Percentiles rank a stretch among this genome's conserved stretches.
These are phyloP conservation scores for Sechiopsis laciniata DNA, from an alignment of 306 rosid genomes.

Conservation along the genomic window DNA sequence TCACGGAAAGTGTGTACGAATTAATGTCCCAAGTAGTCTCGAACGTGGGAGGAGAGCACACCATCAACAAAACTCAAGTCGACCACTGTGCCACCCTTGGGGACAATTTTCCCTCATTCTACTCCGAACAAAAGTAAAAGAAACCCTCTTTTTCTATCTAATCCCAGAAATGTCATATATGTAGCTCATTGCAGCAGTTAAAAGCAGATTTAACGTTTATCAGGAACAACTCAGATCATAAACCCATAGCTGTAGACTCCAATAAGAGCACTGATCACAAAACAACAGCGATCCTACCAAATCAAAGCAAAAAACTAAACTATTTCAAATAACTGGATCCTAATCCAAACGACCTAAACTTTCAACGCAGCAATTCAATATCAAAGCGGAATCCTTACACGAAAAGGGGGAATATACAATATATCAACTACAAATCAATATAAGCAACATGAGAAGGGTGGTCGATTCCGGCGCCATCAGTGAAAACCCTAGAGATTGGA, in stretches of 20 bases:
- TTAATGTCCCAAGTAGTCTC: too few species aligned
- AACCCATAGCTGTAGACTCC: neutral
- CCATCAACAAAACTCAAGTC: too few species aligned
- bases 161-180: neutral
- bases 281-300: neutral
- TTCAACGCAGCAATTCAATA: neutral
- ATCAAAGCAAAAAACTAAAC: neutral
- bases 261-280: neutral
- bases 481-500: conserved; percentile 11
- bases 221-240: neutral
- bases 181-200: neutral
- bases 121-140: too few species aligned
- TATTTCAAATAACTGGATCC: neutral
- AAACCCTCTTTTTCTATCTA: neutral
- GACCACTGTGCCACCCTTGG: too few species aligned
- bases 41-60: too few species aligned
- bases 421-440: neutral
- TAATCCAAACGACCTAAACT: neutral
- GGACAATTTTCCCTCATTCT: too few species aligned
- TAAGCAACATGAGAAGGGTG: neutral
- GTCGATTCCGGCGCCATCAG: neutral
- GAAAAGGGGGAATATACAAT: neutral
- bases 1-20: too few species aligned
- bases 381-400: neutral
- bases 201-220: neutral